Base-by-base conservation (phyloP, 352 stramenopile genomes). In the Phytophthora podocarpi region DNA sequence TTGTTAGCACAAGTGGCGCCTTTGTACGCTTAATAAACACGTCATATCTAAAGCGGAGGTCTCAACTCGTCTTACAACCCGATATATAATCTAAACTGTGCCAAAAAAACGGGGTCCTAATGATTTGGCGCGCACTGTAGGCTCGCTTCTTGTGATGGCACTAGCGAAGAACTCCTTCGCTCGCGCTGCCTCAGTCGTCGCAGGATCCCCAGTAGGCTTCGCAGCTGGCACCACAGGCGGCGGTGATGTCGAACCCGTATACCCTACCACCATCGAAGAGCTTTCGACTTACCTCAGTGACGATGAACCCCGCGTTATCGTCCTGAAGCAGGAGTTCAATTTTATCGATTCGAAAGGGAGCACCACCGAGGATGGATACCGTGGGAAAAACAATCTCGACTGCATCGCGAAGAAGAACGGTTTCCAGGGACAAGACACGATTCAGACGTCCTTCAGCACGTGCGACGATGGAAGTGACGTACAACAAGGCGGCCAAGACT, bases 381-480 rank as follows among this genome's bases (percentile, higher is more conserved):
- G 59, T 9, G 47, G 57, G 1, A 54, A 18, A 1, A 56, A 70
- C 42, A 70, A 52, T 12, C 50, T 41, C 4, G 35, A 69, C 4
- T 75, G 66, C 12, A 40, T 72, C 6, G 64, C 60, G 24, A 80
- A 76, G 58, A 76, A 78, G 12, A 74, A 72, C 41, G 70, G 63
- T 12, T 77, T 61, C 48, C 40, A 80, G 37, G 56, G 60, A 28
- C 75, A 84, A 13, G 65, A 81, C 21, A 55, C 61, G 10, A 81
- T 81, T 23, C 43, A 35, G 20, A 41, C 4, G 59, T 48, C 51
- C 15, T 24, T 32, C 12, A 40, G 51, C 8, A 72, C 70, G 41
- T 18, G 35, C 59, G 24, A 47, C 49, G 8, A 39, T 73, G 0
- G 6, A 72, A 0, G 31, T 76, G 7, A 68, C 58, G 1, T 76